Evolutionary conservation across 2,329 filamentous ascomycete genomes (phyloP).

Genomic region (Calonectria henricotiae): DNA sequence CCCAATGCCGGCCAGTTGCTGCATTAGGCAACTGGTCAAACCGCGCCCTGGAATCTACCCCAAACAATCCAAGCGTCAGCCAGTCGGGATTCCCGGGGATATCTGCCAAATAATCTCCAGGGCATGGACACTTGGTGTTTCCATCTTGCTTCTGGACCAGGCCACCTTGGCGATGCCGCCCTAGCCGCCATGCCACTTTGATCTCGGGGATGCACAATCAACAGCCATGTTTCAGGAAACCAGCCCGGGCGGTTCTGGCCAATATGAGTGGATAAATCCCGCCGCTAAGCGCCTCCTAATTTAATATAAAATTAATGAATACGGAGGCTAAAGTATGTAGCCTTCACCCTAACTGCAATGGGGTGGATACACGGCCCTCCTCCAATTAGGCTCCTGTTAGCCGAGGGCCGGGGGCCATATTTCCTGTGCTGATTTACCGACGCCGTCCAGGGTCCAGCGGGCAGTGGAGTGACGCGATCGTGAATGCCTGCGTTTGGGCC

Average conservation of each 20-base stretch:
- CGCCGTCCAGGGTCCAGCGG: not conserved
- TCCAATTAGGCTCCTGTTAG: not conserved
- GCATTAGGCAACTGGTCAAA: too few species aligned
- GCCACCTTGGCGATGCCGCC: not conserved
- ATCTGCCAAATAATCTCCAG: too few species aligned
- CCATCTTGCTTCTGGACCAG: too few species aligned
- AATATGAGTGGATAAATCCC: not conserved
- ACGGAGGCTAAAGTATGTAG: constrained; percentile 5
- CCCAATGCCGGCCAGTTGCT: too few species aligned
- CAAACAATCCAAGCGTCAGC: too few species aligned
- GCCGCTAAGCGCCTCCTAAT: constrained; percentile 13
- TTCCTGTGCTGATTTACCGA: constrained; percentile 15
- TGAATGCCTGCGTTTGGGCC: not conserved
- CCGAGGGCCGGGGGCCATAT: not conserved
- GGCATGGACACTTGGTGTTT: too few species aligned
- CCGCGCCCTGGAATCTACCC: too few species aligned
- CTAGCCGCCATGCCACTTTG: constrained; percentile 18
- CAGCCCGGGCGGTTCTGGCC: not conserved
- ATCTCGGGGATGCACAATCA: constrained; percentile 11
- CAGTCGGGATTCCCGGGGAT: too few species aligned
- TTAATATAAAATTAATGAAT: constrained; percentile 23
- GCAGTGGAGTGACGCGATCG: constrained; percentile 5
- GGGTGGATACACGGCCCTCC: not conserved
- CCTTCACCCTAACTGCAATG: not conserved
- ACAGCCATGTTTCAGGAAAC: constrained; percentile 21